Base-by-base conservation (phyloP, 106 monocot species). In the Dendrobium nobile region DNA sequence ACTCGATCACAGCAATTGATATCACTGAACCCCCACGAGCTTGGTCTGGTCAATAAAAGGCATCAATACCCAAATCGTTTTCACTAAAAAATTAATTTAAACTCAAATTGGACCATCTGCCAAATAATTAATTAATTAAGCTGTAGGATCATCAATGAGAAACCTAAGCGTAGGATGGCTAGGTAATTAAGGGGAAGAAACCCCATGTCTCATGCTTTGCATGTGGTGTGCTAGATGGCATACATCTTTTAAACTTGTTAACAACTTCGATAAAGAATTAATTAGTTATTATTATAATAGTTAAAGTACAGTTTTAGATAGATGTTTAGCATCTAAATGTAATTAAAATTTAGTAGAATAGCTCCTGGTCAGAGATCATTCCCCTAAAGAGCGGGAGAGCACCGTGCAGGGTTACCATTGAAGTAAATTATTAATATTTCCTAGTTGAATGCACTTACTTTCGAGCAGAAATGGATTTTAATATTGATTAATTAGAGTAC, bases 151-250 rank as follows among this genome's bases (percentile, higher is more conserved):
- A 70, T 70, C 15, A 70, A 70, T 11, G 9, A 16, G 15, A 70
- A 31, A 61, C 22, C 61, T 22, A 61, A n/a, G 22, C 8, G 22
- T 61, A 61, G 61, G 61, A 61, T 18, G 58, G 17, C 9, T n/a
- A 9, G 27, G 15, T 37, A 70, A 1, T 8, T 27, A 15, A 13
- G 27, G 1, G 37, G 70, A 70, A 37, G 33, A 70, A 4, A 3
- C 37, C 7, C 70, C 33, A 27, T 70, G 31, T 37, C 18, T 15
- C 70, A 37, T 70, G 70, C 27, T 0, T 22, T 61, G 61, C 61
- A 61, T 61, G 61, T 61, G 33, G 70, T 70, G 40, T 70, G 70
- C 33, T 70, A 33, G 37, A n/a, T 37, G 70, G 70, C 70, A 31
- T 70, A 70, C 70, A 70, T 6, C 27, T 70, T 70, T 33, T 40